Evolutionary conservation across 2,329 filamentous ascomycete species (phyloP).

Genomic region (Botrytis pseudocinerea): DNA sequence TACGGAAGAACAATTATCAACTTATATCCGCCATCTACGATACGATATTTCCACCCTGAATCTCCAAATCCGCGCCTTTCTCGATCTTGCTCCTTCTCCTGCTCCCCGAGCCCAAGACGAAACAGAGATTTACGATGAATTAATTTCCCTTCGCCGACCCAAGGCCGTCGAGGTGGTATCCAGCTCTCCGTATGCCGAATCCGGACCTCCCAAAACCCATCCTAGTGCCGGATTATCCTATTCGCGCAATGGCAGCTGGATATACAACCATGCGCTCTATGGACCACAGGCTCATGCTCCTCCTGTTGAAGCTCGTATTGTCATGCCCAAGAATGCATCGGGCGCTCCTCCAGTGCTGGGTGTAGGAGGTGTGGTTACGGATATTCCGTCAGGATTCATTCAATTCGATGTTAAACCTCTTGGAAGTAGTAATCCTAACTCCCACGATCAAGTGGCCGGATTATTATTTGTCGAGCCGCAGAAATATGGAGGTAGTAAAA

Average conservation of each 20-base stretch:
- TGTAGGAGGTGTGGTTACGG: constrained; percentile 39
- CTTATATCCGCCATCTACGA: constrained; percentile 56
- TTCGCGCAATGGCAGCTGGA: constrained; percentile 53
- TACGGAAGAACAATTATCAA: constrained; percentile 52
- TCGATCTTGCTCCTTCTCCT: constrained; percentile 52
- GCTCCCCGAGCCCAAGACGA: not conserved
- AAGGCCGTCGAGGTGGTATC: constrained; percentile 28
- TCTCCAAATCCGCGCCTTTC: constrained; percentile 57
- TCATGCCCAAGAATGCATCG: constrained; percentile 48
- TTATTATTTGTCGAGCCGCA: constrained; percentile 35
- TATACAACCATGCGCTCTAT: constrained; percentile 60
- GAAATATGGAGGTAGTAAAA: constrained; percentile 39
- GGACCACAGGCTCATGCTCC: constrained; percentile 56
- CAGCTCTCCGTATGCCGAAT: constrained; percentile 46
- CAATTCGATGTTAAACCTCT: constrained; percentile 13
- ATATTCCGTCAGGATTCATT: constrained; percentile 28
- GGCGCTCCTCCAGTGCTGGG: constrained; percentile 36
- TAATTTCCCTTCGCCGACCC: not conserved
- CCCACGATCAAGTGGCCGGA: constrained; percentile 25
- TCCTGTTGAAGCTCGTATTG: constrained; percentile 58
- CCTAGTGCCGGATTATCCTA: constrained; percentile 66
- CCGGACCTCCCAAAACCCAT: constrained; percentile 60
- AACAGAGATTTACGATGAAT: not conserved
- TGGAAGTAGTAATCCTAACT: not conserved
- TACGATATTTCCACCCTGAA: constrained; percentile 53